Evolutionary conservation across 305 asterid species (phyloP), one percentile per base, ranked within the genome.

Genomic region (Rubia occidens): DNA sequence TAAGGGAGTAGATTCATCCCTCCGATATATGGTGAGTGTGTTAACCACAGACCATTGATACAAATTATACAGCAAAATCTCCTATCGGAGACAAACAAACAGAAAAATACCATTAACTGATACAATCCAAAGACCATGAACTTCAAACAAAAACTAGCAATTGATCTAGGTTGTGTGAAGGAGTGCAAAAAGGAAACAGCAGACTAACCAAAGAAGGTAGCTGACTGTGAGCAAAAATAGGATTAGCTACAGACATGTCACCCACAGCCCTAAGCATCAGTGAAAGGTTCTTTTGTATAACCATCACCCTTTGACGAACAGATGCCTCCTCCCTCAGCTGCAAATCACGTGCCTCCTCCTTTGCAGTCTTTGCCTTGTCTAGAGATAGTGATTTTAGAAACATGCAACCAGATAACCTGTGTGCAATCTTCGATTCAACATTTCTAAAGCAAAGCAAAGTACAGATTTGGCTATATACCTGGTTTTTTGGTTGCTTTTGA

Each of bases 291-390:
- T 78, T 85, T 79, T 89, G 90, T 74, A 89, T 84, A 67, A 74
- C 74, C 77, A 72, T 69, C 72, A 91, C 88, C 81, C 79, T 89
- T 70, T 85, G 85, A 70, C 97, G 97, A 73, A 95, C 79, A 68
- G 58, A 55, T 59, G 85, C 80, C 83, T 95, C 99, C 82, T 91
- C 99, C 80, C 78, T 84, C 64, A 95, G 95, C 89, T 85, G 99
- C 89, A 88, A 78, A 64, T 91, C 99, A 55, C 92, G 97, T 24
- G 96, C 99, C 85, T 95, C 99, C 82, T 95, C 99, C 84, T 95
- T 95, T 58, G 99, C 93, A 51, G 89, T 86, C 75, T 95, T 95
- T 74, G 84, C 79, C 84, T 91, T 95, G 65, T 92, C 99, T 89
- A 74, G 39, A 80, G 72, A 44, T 74, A 24, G 14, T 70, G 60